Base-by-base conservation (phyloP, 805 yeast genomes). In the Candida dendrica region DNA sequence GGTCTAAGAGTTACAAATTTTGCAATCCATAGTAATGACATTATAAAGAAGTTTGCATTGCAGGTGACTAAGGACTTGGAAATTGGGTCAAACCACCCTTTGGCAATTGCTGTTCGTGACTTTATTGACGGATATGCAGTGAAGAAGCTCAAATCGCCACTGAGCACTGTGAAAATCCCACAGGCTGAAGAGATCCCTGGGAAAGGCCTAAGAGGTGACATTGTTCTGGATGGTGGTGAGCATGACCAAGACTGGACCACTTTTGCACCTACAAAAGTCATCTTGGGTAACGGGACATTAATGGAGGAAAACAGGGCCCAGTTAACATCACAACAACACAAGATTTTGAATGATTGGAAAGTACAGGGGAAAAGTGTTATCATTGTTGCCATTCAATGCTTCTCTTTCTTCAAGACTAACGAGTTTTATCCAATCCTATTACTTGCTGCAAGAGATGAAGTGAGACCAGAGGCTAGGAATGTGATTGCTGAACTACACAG, bases 31-130 rank as follows among this genome's bases (percentile, higher is more conserved):
- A 38, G 39, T 16, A 48, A 52, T 32, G 38, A 45, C 14, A 31
- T 26, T 9, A 29, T 58, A 16, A 47, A 41, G 29, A 36, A 42
- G n/a, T 42, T 56, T 37, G 48, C 49, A 10, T 47, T 60, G 7
- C 83, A 80, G 54, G 58, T 74, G 1, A 65, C 79, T 0, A 64
- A 77, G 46, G 84, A 79, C 45, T 57, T 83, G 46, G 93, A 84
- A 49, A 53, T 68, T 20, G 70, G 74, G 15, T 82, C 90, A 0
- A 77, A 71, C 35, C 93, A 84, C 58, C 90, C 91, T 1, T 64
- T 84, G 34, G 81, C 86, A 0, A 55, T 62, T 20, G 82, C 88
- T 0, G 74, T 83, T 2, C 69, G 70, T 32, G 56, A 53, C 3
- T 72, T 66, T 46, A 68, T 69, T 3, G 55, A 55, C 13, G 50